Base-by-base conservation (phyloP, 208 protist genomes). In the Leishmania major region DNA sequence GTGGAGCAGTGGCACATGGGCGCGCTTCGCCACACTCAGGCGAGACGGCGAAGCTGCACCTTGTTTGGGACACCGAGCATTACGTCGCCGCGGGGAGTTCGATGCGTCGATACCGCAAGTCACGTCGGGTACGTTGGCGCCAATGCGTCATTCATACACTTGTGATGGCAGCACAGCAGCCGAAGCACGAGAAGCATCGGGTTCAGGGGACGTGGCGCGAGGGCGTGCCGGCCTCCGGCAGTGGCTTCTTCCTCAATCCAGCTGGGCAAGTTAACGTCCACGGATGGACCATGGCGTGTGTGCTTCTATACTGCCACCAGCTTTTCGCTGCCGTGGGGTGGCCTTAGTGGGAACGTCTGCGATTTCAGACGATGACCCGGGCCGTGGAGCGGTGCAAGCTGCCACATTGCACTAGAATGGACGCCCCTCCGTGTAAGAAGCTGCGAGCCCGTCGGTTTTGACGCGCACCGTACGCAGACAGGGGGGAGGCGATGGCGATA, bases 271-370 rank as follows among this genome's bases (percentile, higher is more conserved):
- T 81, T n/a, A 8, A 55, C 31, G 3, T 78, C 13, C 37, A 81
- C 40, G 59, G 69, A 2, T 90, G 80, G 74, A 77, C 83, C n/a
- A 85, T 86, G 53, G 71, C 31, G 55, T 92, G 89, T 51, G 57
- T 88, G 31, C 88, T 86, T 76, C 77, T 74, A 10, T 89, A 86
- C 64, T 51, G 47, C 6, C 77, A 87, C 17, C 84, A 90, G 40
- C 40, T 85, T 40, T 87, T 83, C 75, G 62, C 87, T 25, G 2
- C 77, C 3, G 49, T 51, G 47, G 35, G 31, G 35, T n/a, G 25
- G 71, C 55, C n/a, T 40, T 59, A 5, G 11, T 37, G 19, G 45
- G 71, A 17, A 35, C 25, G n/a, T 45, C n/a, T 25, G 49, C 4
- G 71, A 51, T 59, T 51, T 25, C 35, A 60, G 47, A 59, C 47